A percentile compares a stretch with the other conserved stretches of the same genome.
Evolutionary conservation across 1,139 yeast species (phyloP).

Genomic region (Suhomyces guaymorum): DNA sequence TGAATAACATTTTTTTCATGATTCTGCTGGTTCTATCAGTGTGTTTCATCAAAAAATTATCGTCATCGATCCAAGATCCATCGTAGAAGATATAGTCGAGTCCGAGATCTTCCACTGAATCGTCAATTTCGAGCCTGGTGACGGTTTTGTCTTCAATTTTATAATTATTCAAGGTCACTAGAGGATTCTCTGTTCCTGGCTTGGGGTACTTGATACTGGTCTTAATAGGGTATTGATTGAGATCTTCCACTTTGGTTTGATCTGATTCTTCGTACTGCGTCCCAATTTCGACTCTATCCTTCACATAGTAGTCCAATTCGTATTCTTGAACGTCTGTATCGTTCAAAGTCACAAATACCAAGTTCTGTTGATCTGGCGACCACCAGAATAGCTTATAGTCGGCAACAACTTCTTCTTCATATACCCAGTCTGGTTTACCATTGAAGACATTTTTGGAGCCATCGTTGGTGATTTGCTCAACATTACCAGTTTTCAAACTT

Average conservation of each 20-base stretch:
- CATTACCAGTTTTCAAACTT: constrained; percentile 25
- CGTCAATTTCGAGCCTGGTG: constrained; percentile 20
- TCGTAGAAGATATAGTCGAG: constrained; percentile 65
- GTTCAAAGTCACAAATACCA: constrained; percentile 67
- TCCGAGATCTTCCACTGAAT: constrained; percentile 31
- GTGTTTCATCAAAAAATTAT: constrained; percentile 58
- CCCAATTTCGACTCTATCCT: constrained; percentile 35
- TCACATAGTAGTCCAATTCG: constrained; percentile 63
- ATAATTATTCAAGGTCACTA: constrained; percentile 49
- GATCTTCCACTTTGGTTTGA: constrained; percentile 19
- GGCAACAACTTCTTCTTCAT: constrained; percentile 85
- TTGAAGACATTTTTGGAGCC: constrained; percentile 71
- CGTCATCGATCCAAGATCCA: constrained; percentile 64
- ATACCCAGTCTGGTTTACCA: constrained; percentile 95
- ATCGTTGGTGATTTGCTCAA: constrained; percentile 57
- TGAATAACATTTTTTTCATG: constrained; percentile 56
- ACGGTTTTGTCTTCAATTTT: constrained; percentile 29
- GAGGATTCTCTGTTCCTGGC: constrained; percentile 80
- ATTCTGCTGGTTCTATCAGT: constrained; percentile 71
- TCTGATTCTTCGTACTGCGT: constrained; percentile 24
- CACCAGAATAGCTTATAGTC: constrained; percentile 79
- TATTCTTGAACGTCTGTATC: constrained; percentile 71
- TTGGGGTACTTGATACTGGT: constrained; percentile 75
- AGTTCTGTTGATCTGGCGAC: constrained; percentile 68
- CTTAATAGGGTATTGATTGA: constrained; percentile 57